phyloP scores from a whole-genome alignment of 106 monocot genomes.

The Hemerocallis citrina region DNA sequence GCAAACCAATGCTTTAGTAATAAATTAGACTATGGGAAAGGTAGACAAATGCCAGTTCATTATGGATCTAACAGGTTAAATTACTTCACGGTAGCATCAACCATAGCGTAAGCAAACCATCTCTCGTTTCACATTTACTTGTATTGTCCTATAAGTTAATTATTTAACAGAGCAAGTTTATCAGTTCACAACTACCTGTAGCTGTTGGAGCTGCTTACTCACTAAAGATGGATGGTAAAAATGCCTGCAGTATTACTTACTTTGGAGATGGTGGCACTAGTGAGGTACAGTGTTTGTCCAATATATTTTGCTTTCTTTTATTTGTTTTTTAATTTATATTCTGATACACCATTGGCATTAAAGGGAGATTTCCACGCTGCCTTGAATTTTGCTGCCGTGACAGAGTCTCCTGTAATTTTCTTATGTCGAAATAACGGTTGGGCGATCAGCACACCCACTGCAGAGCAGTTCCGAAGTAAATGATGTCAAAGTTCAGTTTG shows the following conservation, averaged over 20 bases:
- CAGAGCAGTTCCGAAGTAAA: constrained; percentile 86
- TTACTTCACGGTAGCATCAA: constrained; percentile 82
- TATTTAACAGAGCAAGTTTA: not conserved
- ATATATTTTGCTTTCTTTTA: too few relatives aligned
- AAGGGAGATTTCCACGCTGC: constrained; percentile 98
- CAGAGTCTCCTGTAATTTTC: constrained; percentile 80
- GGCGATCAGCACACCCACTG: constrained; percentile 91
- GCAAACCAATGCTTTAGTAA: constrained; percentile 86
- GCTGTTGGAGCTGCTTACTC: constrained; percentile 94
- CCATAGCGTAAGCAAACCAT: constrained; percentile 62
- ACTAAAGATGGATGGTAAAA: constrained; percentile 82
- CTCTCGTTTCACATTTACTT: not conserved
- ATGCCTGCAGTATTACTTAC: constrained; percentile 72
- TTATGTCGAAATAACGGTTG: constrained; percentile 98
- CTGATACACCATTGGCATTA: too few relatives aligned
- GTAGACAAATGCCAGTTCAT: constrained; percentile 89
- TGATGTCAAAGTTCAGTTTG: too few relatives aligned
- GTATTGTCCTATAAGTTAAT: not conserved
- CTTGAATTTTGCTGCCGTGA: constrained; percentile 90
- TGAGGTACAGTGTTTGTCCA: too few relatives aligned
- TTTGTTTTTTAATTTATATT: too few relatives aligned
- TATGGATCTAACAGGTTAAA: constrained; percentile 74
- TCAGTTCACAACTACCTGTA: constrained; percentile 81
- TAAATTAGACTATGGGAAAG: constrained; percentile 76
- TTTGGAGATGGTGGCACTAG: constrained; percentile 96